Percentiles rank a stretch among this genome's conserved stretches.
These are phyloP conservation scores for Microdochium paspali DNA, from an alignment of 2,329 filamentous ascomycete species.

Conservation along the genomic window DNA sequence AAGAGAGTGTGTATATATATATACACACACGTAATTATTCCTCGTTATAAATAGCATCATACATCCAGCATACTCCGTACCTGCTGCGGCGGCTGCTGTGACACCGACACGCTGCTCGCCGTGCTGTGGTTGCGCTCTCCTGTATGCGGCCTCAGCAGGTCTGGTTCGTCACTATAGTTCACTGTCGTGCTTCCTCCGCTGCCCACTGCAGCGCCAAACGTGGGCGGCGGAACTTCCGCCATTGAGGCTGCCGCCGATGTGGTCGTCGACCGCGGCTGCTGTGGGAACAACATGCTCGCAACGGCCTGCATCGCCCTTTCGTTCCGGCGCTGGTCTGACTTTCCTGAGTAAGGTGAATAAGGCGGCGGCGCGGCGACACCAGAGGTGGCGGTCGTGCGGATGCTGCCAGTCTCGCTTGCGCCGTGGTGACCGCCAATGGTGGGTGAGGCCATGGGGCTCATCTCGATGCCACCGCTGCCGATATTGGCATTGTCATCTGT, in stretches of 20 bases:
- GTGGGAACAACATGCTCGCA: constrained; percentile 40
- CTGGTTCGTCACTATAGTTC: constrained; percentile 2
- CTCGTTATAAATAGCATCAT: constrained; percentile 14
- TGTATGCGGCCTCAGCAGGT: constrained; percentile 14
- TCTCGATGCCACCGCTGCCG: constrained; percentile 25
- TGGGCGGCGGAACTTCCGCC: constrained; percentile 30
- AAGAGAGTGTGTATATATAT: not conserved
- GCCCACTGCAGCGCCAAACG: constrained; percentile 13
- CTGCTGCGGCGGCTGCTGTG: constrained; percentile 37
- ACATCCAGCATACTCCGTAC: constrained; percentile 50
- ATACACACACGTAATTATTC: too few species aligned
- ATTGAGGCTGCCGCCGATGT: constrained; percentile 22
- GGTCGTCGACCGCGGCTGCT: constrained; percentile 15
- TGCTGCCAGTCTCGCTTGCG: constrained; percentile 9
- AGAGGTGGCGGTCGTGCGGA: constrained; percentile 17
- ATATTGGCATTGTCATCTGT: constrained; percentile 12
- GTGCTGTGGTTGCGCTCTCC: constrained; percentile 33
- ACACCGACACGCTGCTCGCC: constrained; percentile 34
- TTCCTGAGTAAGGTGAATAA: constrained; percentile 27
- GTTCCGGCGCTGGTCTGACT: constrained; percentile 31
- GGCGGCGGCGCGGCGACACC: constrained; percentile 14
- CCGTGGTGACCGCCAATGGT: not conserved
- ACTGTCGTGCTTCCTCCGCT: constrained; percentile 15
- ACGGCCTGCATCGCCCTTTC: constrained; percentile 34
- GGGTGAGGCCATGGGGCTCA: constrained; percentile 21